phyloP scores from a whole-genome alignment of 1,139 yeast genomes.

The Lodderomyces jiufengensis region DNA sequence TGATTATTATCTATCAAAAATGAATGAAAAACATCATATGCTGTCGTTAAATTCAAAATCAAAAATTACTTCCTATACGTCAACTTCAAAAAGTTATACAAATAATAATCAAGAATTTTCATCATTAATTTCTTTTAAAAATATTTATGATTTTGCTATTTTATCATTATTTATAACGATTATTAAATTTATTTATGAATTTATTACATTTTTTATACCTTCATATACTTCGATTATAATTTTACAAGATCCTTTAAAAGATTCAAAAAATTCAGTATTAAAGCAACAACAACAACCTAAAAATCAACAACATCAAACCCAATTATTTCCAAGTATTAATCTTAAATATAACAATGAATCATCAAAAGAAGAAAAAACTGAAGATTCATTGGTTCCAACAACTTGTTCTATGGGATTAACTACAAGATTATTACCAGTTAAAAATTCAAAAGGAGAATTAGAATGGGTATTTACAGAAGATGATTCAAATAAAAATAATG shows the following conservation, averaged over 20 bases:
- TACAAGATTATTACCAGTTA: slow-evolving; percentile 48
- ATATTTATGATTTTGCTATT: too few species aligned
- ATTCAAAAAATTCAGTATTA: background rate
- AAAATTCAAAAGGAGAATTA: slow-evolving; percentile 51
- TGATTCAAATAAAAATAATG: slow-evolving; percentile 17
- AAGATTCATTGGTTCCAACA: slow-evolving; percentile 8
- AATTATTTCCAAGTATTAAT: slow-evolving; percentile 6
- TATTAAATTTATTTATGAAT: too few species aligned
- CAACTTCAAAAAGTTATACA: too few species aligned
- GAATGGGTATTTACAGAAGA: slow-evolving; percentile 56
- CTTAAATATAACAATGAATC: background rate
- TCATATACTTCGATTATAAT: background rate
- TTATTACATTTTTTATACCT: background rate
- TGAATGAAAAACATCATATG: too few species aligned
- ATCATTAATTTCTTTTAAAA: too few species aligned
- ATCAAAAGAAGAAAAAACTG: slow-evolving; percentile 1
- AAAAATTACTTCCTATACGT: too few species aligned
- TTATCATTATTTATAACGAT: too few species aligned
- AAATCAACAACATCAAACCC: background rate
- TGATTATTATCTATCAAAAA: too few species aligned
- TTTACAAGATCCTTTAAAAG: too few species aligned
- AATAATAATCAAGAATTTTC: too few species aligned
- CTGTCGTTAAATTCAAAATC: too few species aligned
- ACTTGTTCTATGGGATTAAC: slow-evolving; percentile 49
- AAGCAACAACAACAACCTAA: background rate